Evolutionary conservation across 148 eudicot genomes (phyloP).

Genomic region (Polygonum maritimum): DNA sequence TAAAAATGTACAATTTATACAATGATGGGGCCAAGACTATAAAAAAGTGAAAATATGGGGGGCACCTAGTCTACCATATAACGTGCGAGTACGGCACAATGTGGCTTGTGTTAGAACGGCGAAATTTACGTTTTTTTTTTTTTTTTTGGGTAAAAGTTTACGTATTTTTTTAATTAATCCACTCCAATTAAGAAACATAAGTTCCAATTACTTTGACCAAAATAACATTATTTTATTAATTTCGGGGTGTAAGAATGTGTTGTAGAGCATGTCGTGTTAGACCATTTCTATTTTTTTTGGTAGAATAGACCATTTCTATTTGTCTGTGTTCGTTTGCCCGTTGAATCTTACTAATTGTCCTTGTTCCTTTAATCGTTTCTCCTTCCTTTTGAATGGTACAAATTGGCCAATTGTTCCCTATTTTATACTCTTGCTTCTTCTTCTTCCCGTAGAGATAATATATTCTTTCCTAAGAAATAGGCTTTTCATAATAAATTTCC

Average conservation of each 20-base stretch:
- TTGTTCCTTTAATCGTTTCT: background rate
- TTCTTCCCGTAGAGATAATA: background rate
- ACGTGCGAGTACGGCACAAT: constrained; percentile 1
- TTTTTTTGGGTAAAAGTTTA: too few relatives aligned
- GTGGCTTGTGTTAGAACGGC: constrained; percentile 2
- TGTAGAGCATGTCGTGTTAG: background rate
- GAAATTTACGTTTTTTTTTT: background rate
- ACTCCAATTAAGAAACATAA: background rate
- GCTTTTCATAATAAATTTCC: background rate
- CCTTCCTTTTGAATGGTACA: background rate
- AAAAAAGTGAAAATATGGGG: background rate
- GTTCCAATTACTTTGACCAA: background rate
- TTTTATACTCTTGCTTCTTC: background rate
- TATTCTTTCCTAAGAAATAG: background rate
- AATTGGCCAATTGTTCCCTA: background rate
- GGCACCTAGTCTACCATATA: background rate
- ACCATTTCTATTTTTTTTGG: background rate
- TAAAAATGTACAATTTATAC: background rate
- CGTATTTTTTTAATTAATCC: background rate
- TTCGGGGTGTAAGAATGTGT: background rate
- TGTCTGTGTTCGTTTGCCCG: background rate
- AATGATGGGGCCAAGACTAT: background rate
- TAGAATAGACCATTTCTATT: constrained; percentile 1
- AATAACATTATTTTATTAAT: background rate
- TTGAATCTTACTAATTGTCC: background rate